Base-by-base conservation (phyloP, 352 stramenopile genomes). In the Pythium dissimile region DNA sequence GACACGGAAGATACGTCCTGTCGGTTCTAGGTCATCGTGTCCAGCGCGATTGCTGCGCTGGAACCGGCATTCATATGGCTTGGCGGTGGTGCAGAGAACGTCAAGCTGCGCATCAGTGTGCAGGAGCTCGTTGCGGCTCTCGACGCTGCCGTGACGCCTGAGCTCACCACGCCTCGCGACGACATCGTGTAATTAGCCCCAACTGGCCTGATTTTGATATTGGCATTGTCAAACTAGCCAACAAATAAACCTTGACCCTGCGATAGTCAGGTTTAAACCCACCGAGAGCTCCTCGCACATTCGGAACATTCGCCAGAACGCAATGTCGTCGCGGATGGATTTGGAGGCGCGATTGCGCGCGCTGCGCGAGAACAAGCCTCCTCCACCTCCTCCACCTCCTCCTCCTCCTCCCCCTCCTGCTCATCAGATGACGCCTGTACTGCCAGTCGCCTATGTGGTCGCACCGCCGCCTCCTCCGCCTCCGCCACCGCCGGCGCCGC, bases 21-120 rank as follows among this genome's bases (percentile, higher is more conserved):
- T 45, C 2, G n/a, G 41, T 20, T 47, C 15, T 46, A 94, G 84
- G 75, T 91, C 43, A 77, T 94, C 42, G 69, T 92, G 32, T 76
- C 84, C 5, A 72, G 78, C 5, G 76, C 78, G 28, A 63, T 88
- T 37, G 70, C 71, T 2, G 70, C 68, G 28, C 37, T 94, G 13
- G 44, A 72, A 13, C 72, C 77, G 16, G 47, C 72, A 11, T 93
- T 92, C 50, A 46, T 95, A 28, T 95, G 84, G 80, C 76, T 95
- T 37, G 86, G 86, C 1, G 86, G 80, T 37, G 86, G 86, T 21
- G 76, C 85, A 0, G 80, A 89, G 53, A 74, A 69, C 30, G 77
- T 92, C 26, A 95, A 95, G 63, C 69, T 95, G 16, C 77, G 77
- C 62, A 78, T 93, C 45, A 72, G 77, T 48, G 77, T 91, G 6